These are phyloP conservation scores for Russula foetens DNA, from an alignment of 768 basidiomycete species.

Conservation along the genomic window DNA sequence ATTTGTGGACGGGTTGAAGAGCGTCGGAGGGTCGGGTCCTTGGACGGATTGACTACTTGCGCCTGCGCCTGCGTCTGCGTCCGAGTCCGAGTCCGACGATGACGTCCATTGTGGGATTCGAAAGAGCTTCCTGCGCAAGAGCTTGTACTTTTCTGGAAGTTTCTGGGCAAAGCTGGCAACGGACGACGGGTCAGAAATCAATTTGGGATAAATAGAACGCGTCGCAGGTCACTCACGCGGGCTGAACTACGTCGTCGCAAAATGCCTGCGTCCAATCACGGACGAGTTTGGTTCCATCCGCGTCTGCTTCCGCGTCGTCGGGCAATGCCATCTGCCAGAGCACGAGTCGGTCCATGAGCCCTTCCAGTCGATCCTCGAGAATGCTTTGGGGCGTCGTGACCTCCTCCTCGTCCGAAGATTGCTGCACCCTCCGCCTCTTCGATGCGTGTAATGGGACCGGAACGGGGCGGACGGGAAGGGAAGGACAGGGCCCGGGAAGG, in stretches of 20 bases:
- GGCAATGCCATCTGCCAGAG: conserved; percentile 57
- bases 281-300: conserved; percentile 14
- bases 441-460: conserved; percentile 9
- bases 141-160: conserved; percentile 16
- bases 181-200: neutral
- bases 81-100: neutral
- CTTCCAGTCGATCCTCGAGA: conserved; percentile 57
- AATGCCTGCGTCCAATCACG: conserved; percentile 72
- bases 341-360: conserved; percentile 62
- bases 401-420: conserved; percentile 16
- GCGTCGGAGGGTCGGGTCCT: neutral
- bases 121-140: conserved; percentile 20
- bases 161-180: neutral
- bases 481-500: conserved; percentile 38
- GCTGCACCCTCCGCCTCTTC: conserved; percentile 20
- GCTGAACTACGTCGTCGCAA: conserved; percentile 58
- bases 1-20: too few species aligned
- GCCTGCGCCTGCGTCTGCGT: neutral
- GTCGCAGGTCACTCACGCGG: conserved; percentile 36
- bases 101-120: conserved; percentile 18
- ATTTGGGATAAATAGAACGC: neutral
- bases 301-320: conserved; percentile 27
- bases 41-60: neutral
- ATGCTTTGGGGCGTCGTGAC: conserved; percentile 14
- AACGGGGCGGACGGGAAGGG: conserved; percentile 20